Base-by-base conservation (phyloP, 2,329 filamentous ascomycete species). In the Fusarium fracticaudum region DNA sequence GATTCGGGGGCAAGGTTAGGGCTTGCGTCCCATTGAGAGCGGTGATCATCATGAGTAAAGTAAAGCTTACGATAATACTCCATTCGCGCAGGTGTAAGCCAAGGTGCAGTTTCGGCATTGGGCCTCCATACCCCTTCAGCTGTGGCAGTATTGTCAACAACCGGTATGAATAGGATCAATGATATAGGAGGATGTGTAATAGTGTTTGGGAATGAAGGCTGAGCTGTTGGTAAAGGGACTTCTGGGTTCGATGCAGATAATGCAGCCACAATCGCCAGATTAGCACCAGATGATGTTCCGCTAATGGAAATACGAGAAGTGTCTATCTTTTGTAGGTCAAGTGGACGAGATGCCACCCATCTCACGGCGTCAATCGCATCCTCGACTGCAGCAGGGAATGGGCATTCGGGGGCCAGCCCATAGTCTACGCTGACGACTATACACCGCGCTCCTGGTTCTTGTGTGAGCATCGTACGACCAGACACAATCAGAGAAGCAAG, bases 21-120 rank as follows among this genome's bases (percentile, higher is more conserved):
- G 22, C 80, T 82, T 8, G 80, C 79, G 22, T 82, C 77, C 76
- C 81, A 83, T 41, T 68, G 70, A 14, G 53, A 59, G 38, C 72
- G 77, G 20, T 80, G 69, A 4, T 71, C 69, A 13, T 74, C 60
- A n/a, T 70, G 69, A 3, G 78, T 54, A 26, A 83, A 74, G 48
- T 83, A 83, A 59, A 82, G 77, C 33, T 75, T 66, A n/a, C 82
- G 80, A 59, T 83, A 83, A 79, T 80, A 82, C n/a, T 74, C 71
- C 79, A 83, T 80, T 14, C 81, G 77, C 7, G 69, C 54, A 9
- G 80, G 77, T 3, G 80, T 83, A 31, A 81, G 78, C 79, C 79
- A 83, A 22, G 80, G 80, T 22, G 78, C 80, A 38, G 75, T 77
- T 48, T 78, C 77, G 31, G 76, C 77, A 54, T 75, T 78, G 20